Conservation (phyloP, 768 basidiomycete species). For the Lyophyllum atratum region DNA sequence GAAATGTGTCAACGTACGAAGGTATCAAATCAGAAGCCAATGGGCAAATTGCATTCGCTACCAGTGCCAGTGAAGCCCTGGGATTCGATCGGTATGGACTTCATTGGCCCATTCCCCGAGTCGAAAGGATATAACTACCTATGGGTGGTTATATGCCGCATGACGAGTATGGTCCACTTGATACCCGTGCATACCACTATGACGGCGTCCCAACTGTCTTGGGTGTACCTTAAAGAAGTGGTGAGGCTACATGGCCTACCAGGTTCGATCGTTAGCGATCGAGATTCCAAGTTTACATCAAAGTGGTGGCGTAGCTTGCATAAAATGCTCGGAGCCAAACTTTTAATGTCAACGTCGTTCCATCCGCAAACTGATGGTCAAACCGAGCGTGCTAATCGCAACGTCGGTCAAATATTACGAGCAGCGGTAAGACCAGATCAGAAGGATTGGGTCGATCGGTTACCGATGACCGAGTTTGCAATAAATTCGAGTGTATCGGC, state of each 20-base stretch:
- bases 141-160: constrained; percentile 30
- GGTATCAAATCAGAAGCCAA: constrained; percentile 11
- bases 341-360: constrained; percentile 21
- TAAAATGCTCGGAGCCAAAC: constrained; percentile 23
- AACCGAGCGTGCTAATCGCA: constrained; percentile 26
- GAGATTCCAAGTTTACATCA: constrained; percentile 35
- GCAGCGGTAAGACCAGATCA: constrained; percentile 25
- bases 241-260: constrained; percentile 32
- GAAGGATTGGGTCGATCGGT: constrained; percentile 29
- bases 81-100: no score
- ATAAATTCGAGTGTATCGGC: constrained; percentile 29
- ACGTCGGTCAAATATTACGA: constrained; percentile 30
- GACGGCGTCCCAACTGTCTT: constrained; percentile 23
- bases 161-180: constrained; percentile 34
- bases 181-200: constrained; percentile 24
- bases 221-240: constrained; percentile 27
- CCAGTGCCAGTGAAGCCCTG: constrained; percentile 32
- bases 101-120: no score
- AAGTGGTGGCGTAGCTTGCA: constrained; percentile 31
- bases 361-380: constrained; percentile 44
- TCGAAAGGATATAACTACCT: constrained; percentile 35
- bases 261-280: constrained; percentile 29
- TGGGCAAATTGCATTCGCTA: constrained; percentile 30
- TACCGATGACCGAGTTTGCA: constrained; percentile 38
- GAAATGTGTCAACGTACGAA: constrained; percentile 25